Base-by-base conservation (phyloP, 345 rosid genomes). In the Anastatica hierochuntica region DNA sequence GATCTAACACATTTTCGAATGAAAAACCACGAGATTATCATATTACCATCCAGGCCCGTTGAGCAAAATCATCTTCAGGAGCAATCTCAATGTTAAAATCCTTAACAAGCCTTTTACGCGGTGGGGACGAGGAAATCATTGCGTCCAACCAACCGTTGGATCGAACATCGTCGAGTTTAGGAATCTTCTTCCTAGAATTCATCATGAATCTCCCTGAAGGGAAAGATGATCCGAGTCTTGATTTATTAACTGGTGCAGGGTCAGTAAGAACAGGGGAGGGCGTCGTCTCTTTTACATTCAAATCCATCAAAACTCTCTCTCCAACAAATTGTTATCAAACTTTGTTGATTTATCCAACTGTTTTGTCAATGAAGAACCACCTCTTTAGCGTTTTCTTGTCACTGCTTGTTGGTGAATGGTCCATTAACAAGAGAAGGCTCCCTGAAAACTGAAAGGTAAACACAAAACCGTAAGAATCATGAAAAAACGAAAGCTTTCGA, bases 91-190 rank as follows among this genome's bases (percentile, higher is more conserved):
- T 14, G 42, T 30, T 76, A 52, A 79, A 73, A 60, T 76, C 84
- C 72, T 76, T 83, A 34, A 77, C 63, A 13, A 79, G 66, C 68
- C 77, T 88, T 74, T 88, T 92, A 19, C 86, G 88, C 27, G 98
- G 95, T 38, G 98, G 98, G 6, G 96, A 92, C 1, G 98, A 92
- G 4, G 98, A 84, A 47, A 73, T 84, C 98, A 92, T 92, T 10
- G 95, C 90, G 29, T 92, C 96, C 6, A 92, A 69, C 94, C 96
- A 92, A 12, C 94, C 98, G 15, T 83, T 87, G 24, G 94, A 84
- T 49, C 74, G 56, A 66, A 92, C 98, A 67, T 92, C 96, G 30
- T 92, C 95, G 4, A 83, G 73, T 64, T 77, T 81, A 38, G 75
- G 85, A 6, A 79, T 74, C 72, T 84, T 92, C 43, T 68, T 88